A percentile compares a stretch with the other conserved stretches of the same genome.
phyloP scores from a whole-genome alignment of 495 filamentous ascomycete species.

The Hyaloscypha finlandica region DNA sequence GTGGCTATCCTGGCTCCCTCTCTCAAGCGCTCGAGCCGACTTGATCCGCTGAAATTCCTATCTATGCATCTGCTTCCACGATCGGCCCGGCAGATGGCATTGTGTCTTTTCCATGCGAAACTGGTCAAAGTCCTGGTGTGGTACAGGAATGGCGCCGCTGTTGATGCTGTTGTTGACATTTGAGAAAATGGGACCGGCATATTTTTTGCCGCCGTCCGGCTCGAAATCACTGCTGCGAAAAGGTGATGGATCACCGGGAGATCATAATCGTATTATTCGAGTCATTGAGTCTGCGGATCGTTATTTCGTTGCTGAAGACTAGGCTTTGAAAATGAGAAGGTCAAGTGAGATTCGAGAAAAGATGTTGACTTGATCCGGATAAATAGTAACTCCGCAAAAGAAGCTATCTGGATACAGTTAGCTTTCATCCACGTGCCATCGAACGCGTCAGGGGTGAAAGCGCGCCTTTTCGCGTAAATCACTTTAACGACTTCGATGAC shows the following conservation, averaged over 20 bases:
- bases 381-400: not conserved
- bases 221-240: not conserved
- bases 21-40: not conserved
- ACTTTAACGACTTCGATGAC: not conserved
- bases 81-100: not conserved
- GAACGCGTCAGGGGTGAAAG: not conserved
- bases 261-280: not conserved
- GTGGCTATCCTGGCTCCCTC: not conserved
- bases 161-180: conserved; percentile 22
- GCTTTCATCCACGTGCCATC: not conserved
- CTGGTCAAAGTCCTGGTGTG: conserved; percentile 63
- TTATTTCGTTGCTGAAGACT: not conserved
- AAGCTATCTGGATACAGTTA: not conserved
- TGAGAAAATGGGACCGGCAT: not conserved
- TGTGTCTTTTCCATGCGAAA: conserved; percentile 28
- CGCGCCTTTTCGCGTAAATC: conserved; percentile 6
- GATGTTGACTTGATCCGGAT: not conserved
- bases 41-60: not conserved
- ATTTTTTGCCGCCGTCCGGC: not conserved
- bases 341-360: not conserved
- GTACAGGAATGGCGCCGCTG: conserved; percentile 62
- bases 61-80: not conserved
- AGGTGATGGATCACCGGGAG: not conserved
- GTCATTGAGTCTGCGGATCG: not conserved
- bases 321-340: not conserved